A percentile compares a stretch with the other conserved stretches of the same genome.
Evolutionary conservation across 225 moss, liverwort and hornwort genomes (phyloP).

Genomic region (Polytrichum formosum): DNA sequence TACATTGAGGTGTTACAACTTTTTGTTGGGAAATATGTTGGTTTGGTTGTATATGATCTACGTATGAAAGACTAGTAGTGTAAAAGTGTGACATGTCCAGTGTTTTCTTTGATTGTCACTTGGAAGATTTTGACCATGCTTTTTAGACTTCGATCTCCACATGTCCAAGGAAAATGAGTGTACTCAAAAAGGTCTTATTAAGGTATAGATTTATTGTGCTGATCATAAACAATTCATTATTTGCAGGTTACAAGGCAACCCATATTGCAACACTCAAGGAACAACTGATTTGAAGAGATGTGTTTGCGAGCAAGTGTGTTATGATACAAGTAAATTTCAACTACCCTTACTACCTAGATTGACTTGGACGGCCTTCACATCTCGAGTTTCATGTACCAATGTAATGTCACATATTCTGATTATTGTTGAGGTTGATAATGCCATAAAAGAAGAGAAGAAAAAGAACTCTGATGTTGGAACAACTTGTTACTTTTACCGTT

Average conservation of each 20-base stretch:
- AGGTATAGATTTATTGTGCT: neutral
- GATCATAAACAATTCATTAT: neutral
- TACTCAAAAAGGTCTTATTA: neutral
- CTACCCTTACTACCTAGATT: neutral
- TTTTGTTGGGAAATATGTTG: no score
- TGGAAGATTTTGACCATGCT: neutral
- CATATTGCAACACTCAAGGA: constrained; percentile 2
- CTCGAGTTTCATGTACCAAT: neutral
- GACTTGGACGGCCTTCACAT: neutral
- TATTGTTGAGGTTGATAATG: neutral
- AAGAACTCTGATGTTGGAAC: no score
- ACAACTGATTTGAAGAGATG: constrained; percentile 13
- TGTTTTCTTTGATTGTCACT: neutral
- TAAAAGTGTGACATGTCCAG: neutral
- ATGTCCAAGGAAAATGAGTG: neutral
- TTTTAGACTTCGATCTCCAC: neutral
- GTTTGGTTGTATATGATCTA: no score
- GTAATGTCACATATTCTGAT: neutral
- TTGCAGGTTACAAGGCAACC: constrained; percentile 17
- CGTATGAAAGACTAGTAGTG: no score
- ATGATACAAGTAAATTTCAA: constrained; percentile 12
- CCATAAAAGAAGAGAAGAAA: no score
- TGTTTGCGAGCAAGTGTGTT: constrained; percentile 12
- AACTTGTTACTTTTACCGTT: neutral
- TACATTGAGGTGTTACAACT: no score